Conservation (phyloP, 2,329 filamentous ascomycete species). For the Colletotrichum chlorophyti region DNA sequence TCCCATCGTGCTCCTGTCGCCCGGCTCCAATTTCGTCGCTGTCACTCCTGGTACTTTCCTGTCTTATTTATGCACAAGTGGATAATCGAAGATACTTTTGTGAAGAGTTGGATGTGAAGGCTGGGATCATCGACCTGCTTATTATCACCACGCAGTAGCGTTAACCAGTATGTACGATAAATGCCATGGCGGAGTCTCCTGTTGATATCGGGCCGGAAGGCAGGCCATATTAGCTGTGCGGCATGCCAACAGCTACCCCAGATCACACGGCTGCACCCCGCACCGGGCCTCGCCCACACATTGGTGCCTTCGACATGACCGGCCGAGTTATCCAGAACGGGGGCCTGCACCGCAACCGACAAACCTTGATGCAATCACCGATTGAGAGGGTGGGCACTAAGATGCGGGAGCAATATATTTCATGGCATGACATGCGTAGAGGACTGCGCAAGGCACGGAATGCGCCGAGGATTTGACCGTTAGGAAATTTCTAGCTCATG, state of each 20-base stretch:
- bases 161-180: conserved; percentile 7
- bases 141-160: conserved; percentile 12
- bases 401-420: conserved; percentile 18
- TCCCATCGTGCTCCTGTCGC: too few relatives aligned
- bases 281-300: conserved; percentile 11
- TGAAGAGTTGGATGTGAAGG: too few relatives aligned
- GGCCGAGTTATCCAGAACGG: conserved; percentile 20
- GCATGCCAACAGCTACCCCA: conserved; percentile 24
- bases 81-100: too few relatives aligned
- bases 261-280: conserved; percentile 28
- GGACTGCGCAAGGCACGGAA: conserved; percentile 14
- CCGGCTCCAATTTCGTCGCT: too few relatives aligned
- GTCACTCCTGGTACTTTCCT: too few relatives aligned
- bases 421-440: background rate
- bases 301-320: conserved; percentile 6
- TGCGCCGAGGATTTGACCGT: conserved; percentile 24
- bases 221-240: background rate
- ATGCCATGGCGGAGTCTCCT: conserved; percentile 27
- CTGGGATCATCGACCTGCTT: background rate
- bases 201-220: conserved; percentile 27
- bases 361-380: conserved; percentile 16
- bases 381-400: conserved; percentile 7
- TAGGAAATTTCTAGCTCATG: background rate
- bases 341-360: conserved; percentile 23
- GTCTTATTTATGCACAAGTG: too few relatives aligned